Evolutionary conservation across 129 eudicot species (phyloP), one percentile per base, ranked within the genome.

Genomic region (Lactuca sativa): DNA sequence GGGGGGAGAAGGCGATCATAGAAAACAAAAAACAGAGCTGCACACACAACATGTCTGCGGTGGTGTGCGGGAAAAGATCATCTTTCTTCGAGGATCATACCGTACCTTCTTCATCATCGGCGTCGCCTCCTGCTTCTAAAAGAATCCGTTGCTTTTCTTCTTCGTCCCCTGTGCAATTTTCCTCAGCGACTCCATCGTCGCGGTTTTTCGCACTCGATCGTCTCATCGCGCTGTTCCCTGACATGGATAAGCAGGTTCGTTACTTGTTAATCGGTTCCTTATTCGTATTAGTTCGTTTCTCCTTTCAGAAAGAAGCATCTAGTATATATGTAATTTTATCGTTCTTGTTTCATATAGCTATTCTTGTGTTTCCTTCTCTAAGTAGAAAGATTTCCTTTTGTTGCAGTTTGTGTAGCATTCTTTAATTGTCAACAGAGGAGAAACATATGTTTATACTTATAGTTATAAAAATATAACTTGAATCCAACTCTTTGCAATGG

Each of bases 41-140:
- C 54, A 70, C 62, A 63, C 81, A 56, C 87, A 87, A 82, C 90
- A 88, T 88, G 95, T 88, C 95, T 88, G 95, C 90, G 77, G 75
- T 88, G 69, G 88, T 88, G 90, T 82, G 88, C 58, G 88, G 95
- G 69, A 88, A 88, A 86, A 88, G 95, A 88, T 85, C 90, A 67
- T 80, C 72, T 40, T 74, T 85, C 57, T 88, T 88, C 70, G 86
- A 82, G 62, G 95, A 88, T 40, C 67, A 81, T 75, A 44, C 81
- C 74, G 72, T 77, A 37, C 77, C 83, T 33, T 69, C 92, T 0
- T 80, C 90, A 12, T 37, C 81, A 10, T 70, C 91, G 60, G 51
- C 86, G 4, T 78, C 92, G 36, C 87, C 90, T 40, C 92, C 86
- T 9, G 76, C 79, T 76, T 70, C 89, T 0, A 92, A 92, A 63